A percentile compares a stretch with the other conserved stretches of the same genome.
Evolutionary conservation across 2,329 filamentous ascomycete species (phyloP).

Genomic region (Venturia nashicola): DNA sequence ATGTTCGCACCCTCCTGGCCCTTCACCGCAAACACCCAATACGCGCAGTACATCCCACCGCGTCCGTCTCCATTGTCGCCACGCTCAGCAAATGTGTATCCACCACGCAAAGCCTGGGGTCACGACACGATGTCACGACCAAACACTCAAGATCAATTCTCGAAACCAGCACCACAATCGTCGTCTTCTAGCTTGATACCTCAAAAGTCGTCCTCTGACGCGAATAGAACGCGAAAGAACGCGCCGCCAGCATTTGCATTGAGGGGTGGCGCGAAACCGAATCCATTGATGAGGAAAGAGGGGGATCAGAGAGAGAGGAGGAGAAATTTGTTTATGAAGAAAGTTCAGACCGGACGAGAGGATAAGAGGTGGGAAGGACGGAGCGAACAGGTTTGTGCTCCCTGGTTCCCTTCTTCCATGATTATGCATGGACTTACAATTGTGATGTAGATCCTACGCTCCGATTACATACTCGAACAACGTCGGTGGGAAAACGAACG

Average conservation of each 20-base stretch:
- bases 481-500: constrained; percentile 33
- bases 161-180: neutral
- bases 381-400: constrained; percentile 32
- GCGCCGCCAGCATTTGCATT: constrained; percentile 30
- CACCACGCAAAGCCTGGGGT: constrained; percentile 18
- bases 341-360: constrained; percentile 31
- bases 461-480: constrained; percentile 32
- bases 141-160: constrained; percentile 12
- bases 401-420: constrained; percentile 4
- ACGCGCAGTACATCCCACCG: constrained; percentile 17
- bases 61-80: constrained; percentile 33
- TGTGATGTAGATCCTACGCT: constrained; percentile 30
- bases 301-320: constrained; percentile 52
- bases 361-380: constrained; percentile 33
- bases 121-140: constrained; percentile 11
- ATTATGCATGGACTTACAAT: neutral
- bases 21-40: neutral
- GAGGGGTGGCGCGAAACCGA: constrained; percentile 43
- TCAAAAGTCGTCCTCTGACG: constrained; percentile 11
- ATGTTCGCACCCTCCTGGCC: constrained; percentile 8
- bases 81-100: constrained; percentile 21
- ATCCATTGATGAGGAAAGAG: constrained; percentile 38
- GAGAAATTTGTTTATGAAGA: constrained; percentile 57
- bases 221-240: neutral
- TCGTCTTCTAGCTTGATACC: neutral